phyloP scores from a whole-genome alignment of 2,329 filamentous ascomycete genomes.

The Shiraia bambusicola region DNA sequence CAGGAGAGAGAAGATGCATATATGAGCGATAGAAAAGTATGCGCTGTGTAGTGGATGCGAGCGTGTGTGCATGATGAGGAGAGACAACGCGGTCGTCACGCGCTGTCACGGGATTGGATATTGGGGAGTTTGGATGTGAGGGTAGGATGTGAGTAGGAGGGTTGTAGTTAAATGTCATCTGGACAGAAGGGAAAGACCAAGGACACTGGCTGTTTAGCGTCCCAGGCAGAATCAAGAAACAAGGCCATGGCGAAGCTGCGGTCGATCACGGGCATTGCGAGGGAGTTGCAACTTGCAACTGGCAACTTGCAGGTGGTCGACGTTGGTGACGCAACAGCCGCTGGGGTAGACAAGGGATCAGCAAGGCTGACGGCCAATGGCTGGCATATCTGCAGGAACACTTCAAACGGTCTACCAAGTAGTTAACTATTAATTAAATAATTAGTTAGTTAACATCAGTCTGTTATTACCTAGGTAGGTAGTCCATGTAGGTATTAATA shows the following conservation, averaged over 20 bases:
- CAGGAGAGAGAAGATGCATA: slow-evolving; percentile 27
- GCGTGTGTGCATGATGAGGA: slow-evolving; percentile 19
- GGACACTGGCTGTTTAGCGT: slow-evolving; percentile 13
- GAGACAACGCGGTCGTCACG: slow-evolving; percentile 12
- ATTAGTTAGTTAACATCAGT: too few relatives aligned
- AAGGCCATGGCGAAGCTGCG: slow-evolving; percentile 5
- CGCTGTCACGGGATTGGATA: slow-evolving; percentile 17
- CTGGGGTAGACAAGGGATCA: slow-evolving; percentile 15
- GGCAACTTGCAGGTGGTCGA: too few relatives aligned
- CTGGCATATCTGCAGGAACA: slow-evolving; percentile 3
- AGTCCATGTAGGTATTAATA: too few relatives aligned
- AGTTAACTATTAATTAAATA: too few relatives aligned
- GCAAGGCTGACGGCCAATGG: slow-evolving; percentile 22
- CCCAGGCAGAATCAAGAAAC: slow-evolving; percentile 24
- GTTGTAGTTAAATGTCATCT: slow-evolving; percentile 11
- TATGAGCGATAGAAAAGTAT: slow-evolving; percentile 14
- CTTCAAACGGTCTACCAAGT: slow-evolving; percentile 16
- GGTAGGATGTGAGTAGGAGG: slow-evolving; percentile 16
- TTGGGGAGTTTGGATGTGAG: slow-evolving; percentile 13
- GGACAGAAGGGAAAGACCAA: slow-evolving; percentile 7
- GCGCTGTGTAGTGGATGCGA: slow-evolving; percentile 7
- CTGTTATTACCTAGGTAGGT: too few relatives aligned
- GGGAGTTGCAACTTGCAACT: slow-evolving; percentile 29
- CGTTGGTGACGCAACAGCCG: slow-evolving; percentile 25
- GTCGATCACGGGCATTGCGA: slow-evolving; percentile 22